Evolutionary conservation across 768 basidiomycete genomes (phyloP).

Genomic region (Xerocomus brunneocitrinus): DNA sequence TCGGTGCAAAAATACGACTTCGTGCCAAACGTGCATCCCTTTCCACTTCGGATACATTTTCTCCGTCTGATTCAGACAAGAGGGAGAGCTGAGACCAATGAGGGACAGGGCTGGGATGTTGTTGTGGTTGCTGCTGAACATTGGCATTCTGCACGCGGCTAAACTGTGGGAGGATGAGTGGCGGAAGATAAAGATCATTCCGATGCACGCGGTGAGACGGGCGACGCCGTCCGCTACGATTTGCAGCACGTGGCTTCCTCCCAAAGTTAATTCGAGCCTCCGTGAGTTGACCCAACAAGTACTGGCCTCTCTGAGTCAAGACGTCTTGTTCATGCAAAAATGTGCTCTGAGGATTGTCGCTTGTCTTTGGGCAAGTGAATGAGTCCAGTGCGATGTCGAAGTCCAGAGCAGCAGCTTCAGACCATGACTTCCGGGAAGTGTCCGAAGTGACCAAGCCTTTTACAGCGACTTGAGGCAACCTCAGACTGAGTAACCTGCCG

Average conservation of each 20-base stretch:
- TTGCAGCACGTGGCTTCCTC: neutral
- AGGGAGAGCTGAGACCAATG: constrained; percentile 24
- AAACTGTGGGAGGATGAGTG: constrained; percentile 31
- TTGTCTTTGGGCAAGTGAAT: constrained; percentile 57
- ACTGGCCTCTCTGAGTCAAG: constrained; percentile 57
- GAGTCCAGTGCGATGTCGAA: constrained; percentile 62
- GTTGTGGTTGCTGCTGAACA: neutral
- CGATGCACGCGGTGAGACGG: constrained; percentile 29
- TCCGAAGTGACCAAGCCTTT: constrained; percentile 48
- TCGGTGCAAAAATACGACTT: constrained; percentile 46
- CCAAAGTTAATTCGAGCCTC: constrained; percentile 11
- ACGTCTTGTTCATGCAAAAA: constrained; percentile 72
- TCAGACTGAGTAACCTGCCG: constrained; percentile 57
- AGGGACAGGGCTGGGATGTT: constrained; percentile 4
- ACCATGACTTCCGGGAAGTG: constrained; percentile 48
- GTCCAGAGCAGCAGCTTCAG: constrained; percentile 54
- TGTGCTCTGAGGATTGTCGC: constrained; percentile 51
- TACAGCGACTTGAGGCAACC: constrained; percentile 45
- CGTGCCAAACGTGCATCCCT: constrained; percentile 72
- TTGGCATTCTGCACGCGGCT: neutral
- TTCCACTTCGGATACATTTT: constrained; percentile 57
- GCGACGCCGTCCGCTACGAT: constrained; percentile 2
- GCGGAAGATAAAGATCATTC: constrained; percentile 50
- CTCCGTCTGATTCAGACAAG: constrained; percentile 62
- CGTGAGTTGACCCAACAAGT: constrained; percentile 41